Base-by-base conservation (phyloP, 805 yeast genomes). In the Phaffomyces antillensis region DNA sequence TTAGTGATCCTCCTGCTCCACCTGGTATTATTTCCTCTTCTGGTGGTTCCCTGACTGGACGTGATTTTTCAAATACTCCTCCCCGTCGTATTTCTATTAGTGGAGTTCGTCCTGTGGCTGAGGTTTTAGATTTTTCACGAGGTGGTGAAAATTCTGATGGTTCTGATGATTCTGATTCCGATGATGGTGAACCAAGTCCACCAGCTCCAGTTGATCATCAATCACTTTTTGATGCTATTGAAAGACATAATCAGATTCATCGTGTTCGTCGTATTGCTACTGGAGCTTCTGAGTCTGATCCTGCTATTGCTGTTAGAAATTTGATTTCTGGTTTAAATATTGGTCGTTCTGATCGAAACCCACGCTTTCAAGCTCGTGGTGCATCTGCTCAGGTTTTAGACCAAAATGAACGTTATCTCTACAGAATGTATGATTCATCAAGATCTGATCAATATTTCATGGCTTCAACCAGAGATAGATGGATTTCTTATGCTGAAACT, bases 381-480 rank as follows among this genome's bases (percentile, higher is more conserved):
- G 30, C 30, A 28, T 28, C 30, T 11, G 18, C 18, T 9, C 36
- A n/a, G 11, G 20, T 10, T 9, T 17, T 33, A 16, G 36, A 33
- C 17, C 37, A 11, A 11, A 34, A 18, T 18, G 15, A 34, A 4
- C n/a, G n/a, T 23, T 13, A 20, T 16, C 2, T 32, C 15, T 34
- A 34, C 23, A 23, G 20, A 3, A 17, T 34, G 7, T 35, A 20
- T 13, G 26, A 35, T 3, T 11, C 20, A 13, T 20, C 23, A 20
- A 20, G 23, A 20, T 20, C 23, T 18, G 43, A 40, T 11, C 56
- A 54, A 20, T 38, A 55, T 20, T 40, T 31, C n/a, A 24, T 50
- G 7, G 45, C 34, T 47, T 73, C 85, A 0, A 80, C 93, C 0
- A 62, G 67, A 13, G 81, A 79, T 41, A 71, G 96, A 52, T 87